These are phyloP conservation scores for Gamarada debralockiae DNA, from an alignment of 495 filamentous ascomycete genomes.

Conservation along the genomic window DNA sequence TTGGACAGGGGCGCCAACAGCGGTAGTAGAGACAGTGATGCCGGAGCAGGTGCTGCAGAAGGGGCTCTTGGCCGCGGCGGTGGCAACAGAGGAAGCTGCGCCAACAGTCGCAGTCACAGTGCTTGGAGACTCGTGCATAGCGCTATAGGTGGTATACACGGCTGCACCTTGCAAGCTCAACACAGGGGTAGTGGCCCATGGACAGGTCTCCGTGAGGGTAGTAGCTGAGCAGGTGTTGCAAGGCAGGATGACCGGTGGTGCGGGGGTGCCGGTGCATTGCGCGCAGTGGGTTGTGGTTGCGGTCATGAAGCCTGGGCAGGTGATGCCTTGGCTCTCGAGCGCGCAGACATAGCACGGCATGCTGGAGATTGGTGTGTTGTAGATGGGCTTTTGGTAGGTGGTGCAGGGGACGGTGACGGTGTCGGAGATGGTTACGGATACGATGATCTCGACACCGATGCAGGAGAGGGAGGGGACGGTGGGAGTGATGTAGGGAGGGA, in stretches of 20 bases:
- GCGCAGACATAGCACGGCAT: slow-evolving; percentile 36
- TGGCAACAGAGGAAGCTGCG: no score
- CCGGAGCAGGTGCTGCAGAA: no score
- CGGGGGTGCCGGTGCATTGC: slow-evolving; percentile 5
- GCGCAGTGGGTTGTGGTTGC: slow-evolving; percentile 23
- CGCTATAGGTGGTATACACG: no score
- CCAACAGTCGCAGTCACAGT: no score
- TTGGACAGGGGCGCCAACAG: no score
- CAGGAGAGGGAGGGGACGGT: slow-evolving; percentile 15
- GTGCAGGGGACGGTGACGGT: neutral
- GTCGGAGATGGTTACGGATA: slow-evolving; percentile 30
- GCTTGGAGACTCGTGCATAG: no score
- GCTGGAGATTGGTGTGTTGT: slow-evolving; percentile 29
- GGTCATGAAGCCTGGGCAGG: slow-evolving; percentile 26
- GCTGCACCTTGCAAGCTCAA: no score
- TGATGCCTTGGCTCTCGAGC: slow-evolving; percentile 15
- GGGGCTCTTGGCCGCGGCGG: no score
- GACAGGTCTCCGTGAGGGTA: no score
- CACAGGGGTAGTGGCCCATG: no score
- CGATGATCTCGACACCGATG: slow-evolving; percentile 37
- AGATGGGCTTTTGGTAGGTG: slow-evolving; percentile 31
- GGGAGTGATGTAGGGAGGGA: slow-evolving; percentile 20
- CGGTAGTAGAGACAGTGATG: no score
- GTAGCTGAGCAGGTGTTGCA: slow-evolving; percentile 7
- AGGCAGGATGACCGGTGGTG: slow-evolving; percentile 1